Base-by-base conservation (phyloP, 345 rosid genomes). In the Eucalyptus dawsonii region DNA sequence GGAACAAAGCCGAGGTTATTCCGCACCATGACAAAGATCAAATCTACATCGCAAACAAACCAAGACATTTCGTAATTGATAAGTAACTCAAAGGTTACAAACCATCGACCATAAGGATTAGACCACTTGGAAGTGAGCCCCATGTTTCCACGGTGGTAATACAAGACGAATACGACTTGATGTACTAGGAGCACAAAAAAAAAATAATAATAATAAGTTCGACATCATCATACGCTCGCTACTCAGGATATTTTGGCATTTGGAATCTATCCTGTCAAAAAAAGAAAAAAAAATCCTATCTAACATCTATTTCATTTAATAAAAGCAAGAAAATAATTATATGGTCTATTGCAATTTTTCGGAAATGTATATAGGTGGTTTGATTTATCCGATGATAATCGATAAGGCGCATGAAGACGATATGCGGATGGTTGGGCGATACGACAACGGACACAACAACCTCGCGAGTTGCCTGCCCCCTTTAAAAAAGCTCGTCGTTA, bases 181-280 rank as follows among this genome's bases (percentile, higher is more conserved):
- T 14, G 5, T 6, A n/a, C 10, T 0, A 12, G 9, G 69, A 29
- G 15, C 34, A 3, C 25, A 53, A 53, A 27, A 62, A n/a, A n/a
- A n/a, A 12, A 6, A 60, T 42, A 44, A 40, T 25, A 27, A 4
- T 47, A 47, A 45, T 10, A 45, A 45, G 11, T 3, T 34, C 4
- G 0, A 3, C 17, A 31, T 0, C 24, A 3, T 5, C 44, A 10
- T 17, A 0, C 2, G 4, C 4, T 72, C 25, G 8, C 2, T 4
- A 17, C 4, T 72, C 27, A 3, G 0, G 9, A 37, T 7, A 19
- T 37, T 11, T 72, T 22, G 44, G 3, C 14, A 34, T 37, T 3
- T 6, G 13, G 21, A 31, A 69, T 37, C 81, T 19, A 10, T 22
- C 5, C 13, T 0, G 1, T 31, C 22, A 2, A 3, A 34, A n/a